Evolutionary conservation across 805 yeast genomes (phyloP).

Genomic region (Wickerhamiella musiphila): DNA sequence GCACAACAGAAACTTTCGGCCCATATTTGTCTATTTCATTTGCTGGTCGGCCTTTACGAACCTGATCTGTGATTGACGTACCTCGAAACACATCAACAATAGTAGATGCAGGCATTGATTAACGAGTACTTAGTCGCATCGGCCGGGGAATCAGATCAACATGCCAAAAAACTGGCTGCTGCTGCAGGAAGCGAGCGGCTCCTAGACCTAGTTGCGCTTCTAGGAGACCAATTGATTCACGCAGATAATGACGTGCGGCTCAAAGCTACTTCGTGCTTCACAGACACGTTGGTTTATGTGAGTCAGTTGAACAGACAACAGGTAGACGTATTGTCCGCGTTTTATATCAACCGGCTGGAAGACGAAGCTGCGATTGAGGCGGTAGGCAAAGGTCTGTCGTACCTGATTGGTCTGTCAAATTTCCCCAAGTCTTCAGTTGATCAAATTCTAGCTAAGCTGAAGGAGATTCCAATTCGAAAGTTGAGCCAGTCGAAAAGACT

Average conservation of each 20-base stretch:
- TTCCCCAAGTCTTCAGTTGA: conserved; percentile 23
- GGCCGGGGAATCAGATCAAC: neutral
- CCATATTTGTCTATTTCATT: too few species aligned
- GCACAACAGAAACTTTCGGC: too few species aligned
- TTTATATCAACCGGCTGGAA: conserved; percentile 47
- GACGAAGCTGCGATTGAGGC: conserved; percentile 40
- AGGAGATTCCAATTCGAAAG: conserved; percentile 18
- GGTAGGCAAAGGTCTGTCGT: conserved; percentile 35
- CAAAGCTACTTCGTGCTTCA: conserved; percentile 27
- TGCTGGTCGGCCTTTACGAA: too few species aligned
- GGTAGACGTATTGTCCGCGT: conserved; percentile 25
- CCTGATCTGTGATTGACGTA: too few species aligned
- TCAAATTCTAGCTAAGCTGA: conserved; percentile 17
- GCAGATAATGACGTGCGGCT: conserved; percentile 36
- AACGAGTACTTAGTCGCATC: conserved; percentile 15
- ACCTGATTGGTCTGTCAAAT: conserved; percentile 35
- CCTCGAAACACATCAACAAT: too few species aligned
- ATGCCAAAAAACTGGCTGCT: conserved; percentile 4
- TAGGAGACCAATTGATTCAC: conserved; percentile 49
- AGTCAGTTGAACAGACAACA: conserved; percentile 22
- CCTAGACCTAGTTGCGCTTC: conserved; percentile 28
- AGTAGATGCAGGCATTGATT: conserved; percentile 13
- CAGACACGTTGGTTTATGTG: conserved; percentile 23
- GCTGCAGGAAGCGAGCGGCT: conserved; percentile 3
- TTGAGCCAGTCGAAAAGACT: conserved; percentile 28